Base-by-base conservation (phyloP, 805 yeast genomes). In the Candida glaebosa region DNA sequence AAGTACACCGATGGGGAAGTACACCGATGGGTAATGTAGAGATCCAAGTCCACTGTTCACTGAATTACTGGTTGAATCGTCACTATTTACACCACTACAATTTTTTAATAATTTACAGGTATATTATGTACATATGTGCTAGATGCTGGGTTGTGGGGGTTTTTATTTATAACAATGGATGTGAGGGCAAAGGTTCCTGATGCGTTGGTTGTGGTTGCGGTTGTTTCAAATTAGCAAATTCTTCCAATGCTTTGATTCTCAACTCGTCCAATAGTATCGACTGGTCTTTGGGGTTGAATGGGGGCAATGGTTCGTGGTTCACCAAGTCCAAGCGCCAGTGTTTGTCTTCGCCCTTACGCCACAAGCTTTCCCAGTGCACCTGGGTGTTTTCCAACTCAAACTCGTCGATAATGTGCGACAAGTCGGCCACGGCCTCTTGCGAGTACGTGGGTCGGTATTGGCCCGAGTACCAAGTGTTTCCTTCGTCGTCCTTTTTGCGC, bases 371-470 rank as follows among this genome's bases (percentile, higher is more conserved):
- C 98, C 98, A 90, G 52, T 71, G 74, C 18, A 88, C 69, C 34
- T 68, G 76, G 30, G 82, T 69, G 48, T 69, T 47, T 26, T 60
- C 68, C 51, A 69, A 61, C 38, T 69, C 71, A 46, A 82, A 71
- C 46, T 81, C 83, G 42, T 84, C 89, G n/a, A 84, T 68, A 8
- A 82, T 82, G 39, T 79, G 73, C 24, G 79, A 66, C 49, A 90
- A 66, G 63, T 90, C 98, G 4, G 96, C 87, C 20, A 87, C 88
- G 1, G 96, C 85, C 61, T 90, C 97, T 61, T 87, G 96, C 9
- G 95, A 73, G 64, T 83, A 87, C 0, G 93, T 81, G 18, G 97
- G 97, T 57, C 96, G 78, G 69, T 76, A 91, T 63, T 87, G 95
- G 36, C 87, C 91, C 43, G 84, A 78, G 60, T 72, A 83, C 96